Base-by-base conservation (phyloP, 345 rosid species). In the Brassica rapa region DNA sequence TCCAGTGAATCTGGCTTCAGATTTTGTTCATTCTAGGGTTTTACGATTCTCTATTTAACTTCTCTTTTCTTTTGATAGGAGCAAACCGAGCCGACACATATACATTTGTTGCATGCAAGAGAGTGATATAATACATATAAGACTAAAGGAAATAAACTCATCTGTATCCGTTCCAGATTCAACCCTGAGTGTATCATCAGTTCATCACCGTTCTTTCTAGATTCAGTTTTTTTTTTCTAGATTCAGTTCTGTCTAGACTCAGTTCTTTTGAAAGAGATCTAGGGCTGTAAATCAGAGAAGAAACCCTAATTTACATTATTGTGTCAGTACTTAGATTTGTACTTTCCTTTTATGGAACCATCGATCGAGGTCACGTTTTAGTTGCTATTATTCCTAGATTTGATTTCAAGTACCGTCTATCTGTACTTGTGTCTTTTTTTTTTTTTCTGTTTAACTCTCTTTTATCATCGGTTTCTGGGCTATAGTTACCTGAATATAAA, bases 401-500 rank as follows among this genome's bases (percentile, higher is more conserved):
- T 69, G 76, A 80, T 73, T 24, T 73, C 71, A 49, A 73, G 78
- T 79, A 74, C 75, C 70, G 56, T 80, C 29, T 53, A 70, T 78
- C 61, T 80, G 83, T 80, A 74, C 83, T 79, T 80, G 71, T 70
- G 7, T 51, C 60, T 74, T 62, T 1, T 65, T 27, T 30, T 6
- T 35, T 24, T 53, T 35, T 49, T 30, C 39, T 55, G 23, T 25
- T 55, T 56, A 51, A 14, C 6, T 23, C 8, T 53, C 51, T 71
- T 69, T 14, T 63, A 39, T 74, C 66, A 66, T 79, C 66, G 66
- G 65, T 68, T 73, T 68, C 70, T 49, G 69, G 35, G 23, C 65
- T 62, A 70, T 3, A 43, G 8, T 66, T 59, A 41, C 32, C 21
- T 51, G 8, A n/a, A 8, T 39, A 16, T 23, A 35, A 29, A 25